Percentiles rank a stretch among this genome's conserved stretches.
Conservation (phyloP, 805 yeast genomes). For the Priceomyces castillae region DNA sequence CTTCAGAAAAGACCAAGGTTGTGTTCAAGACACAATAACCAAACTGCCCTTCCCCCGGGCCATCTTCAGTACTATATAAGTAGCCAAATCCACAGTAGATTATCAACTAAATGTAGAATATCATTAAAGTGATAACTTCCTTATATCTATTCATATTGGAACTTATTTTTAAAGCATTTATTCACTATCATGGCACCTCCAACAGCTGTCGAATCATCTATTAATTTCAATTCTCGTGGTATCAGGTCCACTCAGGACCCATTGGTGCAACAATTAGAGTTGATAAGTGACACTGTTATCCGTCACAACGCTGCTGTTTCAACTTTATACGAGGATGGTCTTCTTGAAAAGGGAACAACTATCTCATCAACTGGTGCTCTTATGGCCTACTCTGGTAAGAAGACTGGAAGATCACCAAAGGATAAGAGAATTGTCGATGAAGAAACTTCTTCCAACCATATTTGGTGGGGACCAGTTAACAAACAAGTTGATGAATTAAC, state of each 20-base stretch:
- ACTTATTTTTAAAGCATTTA: background rate
- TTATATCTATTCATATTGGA: too few species aligned
- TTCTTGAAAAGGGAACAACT: constrained; percentile 85
- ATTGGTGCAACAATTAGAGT: constrained; percentile 38
- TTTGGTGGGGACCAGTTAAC: constrained; percentile 99
- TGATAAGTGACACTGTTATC: constrained; percentile 61
- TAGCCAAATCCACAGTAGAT: background rate
- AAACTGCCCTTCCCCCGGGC: constrained; percentile 18
- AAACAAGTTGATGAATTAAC: constrained; percentile 90
- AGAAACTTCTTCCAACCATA: constrained; percentile 72
- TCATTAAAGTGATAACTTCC: too few species aligned
- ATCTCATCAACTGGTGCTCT: constrained; percentile 91
- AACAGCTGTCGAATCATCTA: constrained; percentile 43
- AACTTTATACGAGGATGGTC: constrained; percentile 89
- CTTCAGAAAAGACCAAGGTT: background rate
- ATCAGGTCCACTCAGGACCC: constrained; percentile 41
- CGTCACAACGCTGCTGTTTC: constrained; percentile 95
- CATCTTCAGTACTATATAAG: constrained; percentile 1
- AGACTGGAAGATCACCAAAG: constrained; percentile 98
- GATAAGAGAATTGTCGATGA: constrained; percentile 98
- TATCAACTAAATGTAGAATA: too few species aligned
- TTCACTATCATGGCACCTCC: constrained; percentile 39
- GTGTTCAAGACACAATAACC: background rate
- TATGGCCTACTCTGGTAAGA: constrained; percentile 91
- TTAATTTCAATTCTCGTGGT: constrained; percentile 38